phyloP scores from a whole-genome alignment of 345 rosid genomes.

The Gossypium australe region DNA sequence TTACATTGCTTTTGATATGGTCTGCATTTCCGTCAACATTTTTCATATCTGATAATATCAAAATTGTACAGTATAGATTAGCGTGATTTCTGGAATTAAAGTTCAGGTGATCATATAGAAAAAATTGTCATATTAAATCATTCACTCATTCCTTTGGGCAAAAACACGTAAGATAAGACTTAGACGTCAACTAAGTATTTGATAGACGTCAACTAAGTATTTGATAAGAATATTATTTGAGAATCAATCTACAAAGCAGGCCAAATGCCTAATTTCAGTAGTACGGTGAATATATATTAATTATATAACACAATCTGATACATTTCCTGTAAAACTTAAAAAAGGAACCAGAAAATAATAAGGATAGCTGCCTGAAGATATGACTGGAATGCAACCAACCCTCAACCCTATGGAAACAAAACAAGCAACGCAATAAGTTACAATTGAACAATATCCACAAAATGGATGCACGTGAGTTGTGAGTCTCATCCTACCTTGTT shows the following conservation, averaged over 20 bases:
- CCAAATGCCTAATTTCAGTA: constrained; percentile 14
- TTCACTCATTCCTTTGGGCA: too few species aligned
- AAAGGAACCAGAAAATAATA: constrained; percentile 13
- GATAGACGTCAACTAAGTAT: neutral
- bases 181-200: too few species aligned
- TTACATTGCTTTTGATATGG: too few species aligned
- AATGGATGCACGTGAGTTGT: neutral
- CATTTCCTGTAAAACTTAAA: constrained; percentile 14
- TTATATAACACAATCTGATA: constrained; percentile 13
- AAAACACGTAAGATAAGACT: too few species aligned
- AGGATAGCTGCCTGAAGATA: neutral
- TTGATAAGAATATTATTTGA: neutral
- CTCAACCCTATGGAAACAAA: constrained; percentile 23
- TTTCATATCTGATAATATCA: too few species aligned
- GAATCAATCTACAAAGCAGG: constrained; percentile 25
- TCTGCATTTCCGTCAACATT: too few species aligned
- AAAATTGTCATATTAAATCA: too few species aligned
- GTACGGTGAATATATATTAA: constrained; percentile 12
- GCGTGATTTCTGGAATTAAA: too few species aligned
- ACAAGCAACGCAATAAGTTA: neutral
- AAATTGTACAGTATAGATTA: too few species aligned
- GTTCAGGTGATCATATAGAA: too few species aligned
- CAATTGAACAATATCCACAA: neutral
- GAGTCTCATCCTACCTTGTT: constrained; percentile 36
- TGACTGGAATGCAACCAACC: neutral